Percentiles rank a stretch among this genome's conserved stretches.
phyloP scores from a whole-genome alignment of 352 stramenopile species.

The Phytophthora vignae region DNA sequence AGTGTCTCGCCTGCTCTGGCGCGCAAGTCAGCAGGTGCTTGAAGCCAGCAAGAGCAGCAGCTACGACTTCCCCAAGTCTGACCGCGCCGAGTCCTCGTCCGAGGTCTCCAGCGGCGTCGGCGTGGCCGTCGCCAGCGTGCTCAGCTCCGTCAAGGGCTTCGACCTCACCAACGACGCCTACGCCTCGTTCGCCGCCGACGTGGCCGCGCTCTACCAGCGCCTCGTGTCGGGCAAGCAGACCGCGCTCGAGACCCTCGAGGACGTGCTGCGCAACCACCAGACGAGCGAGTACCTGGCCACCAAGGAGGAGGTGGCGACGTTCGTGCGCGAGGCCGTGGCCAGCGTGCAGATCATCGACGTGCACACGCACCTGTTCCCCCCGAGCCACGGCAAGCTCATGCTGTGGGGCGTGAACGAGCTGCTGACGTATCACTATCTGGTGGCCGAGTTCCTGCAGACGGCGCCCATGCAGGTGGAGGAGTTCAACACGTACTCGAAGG shows the following conservation, averaged over 20 bases:
- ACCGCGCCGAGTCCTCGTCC: conserved; percentile 35
- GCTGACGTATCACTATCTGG: conserved; percentile 96
- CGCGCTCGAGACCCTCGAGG: conserved; percentile 43
- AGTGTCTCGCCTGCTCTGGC: conserved; percentile 36
- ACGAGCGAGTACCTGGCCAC: conserved; percentile 52
- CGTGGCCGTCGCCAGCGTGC: conserved; percentile 46
- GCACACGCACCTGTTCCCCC: conserved; percentile 95
- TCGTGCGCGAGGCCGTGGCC: conserved; percentile 50
- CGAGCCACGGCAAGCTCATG: conserved; percentile 91
- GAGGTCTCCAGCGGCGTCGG: conserved; percentile 47
- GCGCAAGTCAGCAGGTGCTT: conserved; percentile 35
- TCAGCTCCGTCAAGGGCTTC: conserved; percentile 52
- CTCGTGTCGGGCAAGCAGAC: conserved; percentile 46
- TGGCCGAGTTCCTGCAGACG: conserved; percentile 94
- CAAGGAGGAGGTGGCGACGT: conserved; percentile 36
- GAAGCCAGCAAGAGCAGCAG: conserved; percentile 48
- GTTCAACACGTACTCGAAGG: conserved; percentile 86
- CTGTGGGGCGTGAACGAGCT: conserved; percentile 95
- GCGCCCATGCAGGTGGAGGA: conserved; percentile 72
- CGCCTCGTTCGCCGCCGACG: conserved; percentile 53
- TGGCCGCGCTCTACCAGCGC: conserved; percentile 58
- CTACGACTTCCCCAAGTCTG: conserved; percentile 42
- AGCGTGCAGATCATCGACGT: conserved; percentile 60
- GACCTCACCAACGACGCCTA: conserved; percentile 48
- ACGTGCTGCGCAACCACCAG: conserved; percentile 48